Conservation (phyloP, 208 protist species). For the Angomonas deanei region DNA sequence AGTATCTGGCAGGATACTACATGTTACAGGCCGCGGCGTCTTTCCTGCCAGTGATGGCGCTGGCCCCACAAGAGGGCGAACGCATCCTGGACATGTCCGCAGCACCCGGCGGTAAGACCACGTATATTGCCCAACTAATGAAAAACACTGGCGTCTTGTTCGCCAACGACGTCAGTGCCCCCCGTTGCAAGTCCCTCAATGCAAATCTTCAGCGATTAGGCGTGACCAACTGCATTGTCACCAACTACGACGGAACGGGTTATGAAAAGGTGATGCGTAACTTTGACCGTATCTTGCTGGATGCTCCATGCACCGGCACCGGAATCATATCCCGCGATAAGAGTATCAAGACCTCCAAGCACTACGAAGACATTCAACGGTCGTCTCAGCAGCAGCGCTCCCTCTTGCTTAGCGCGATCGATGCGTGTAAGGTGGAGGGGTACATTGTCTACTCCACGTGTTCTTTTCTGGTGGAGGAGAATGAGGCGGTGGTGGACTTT, state of each 20-base stretch:
- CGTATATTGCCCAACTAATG: slow-evolving; percentile 97
- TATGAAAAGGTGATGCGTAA: slow-evolving; percentile 88
- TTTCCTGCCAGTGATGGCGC: slow-evolving; percentile 97
- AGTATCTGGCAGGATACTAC: slow-evolving; percentile 99
- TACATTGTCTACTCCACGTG: slow-evolving; percentile 99
- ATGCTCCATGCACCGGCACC: slow-evolving; percentile 98
- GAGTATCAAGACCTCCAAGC: slow-evolving; percentile 93
- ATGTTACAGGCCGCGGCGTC: slow-evolving; percentile 98
- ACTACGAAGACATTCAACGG: slow-evolving; percentile 88
- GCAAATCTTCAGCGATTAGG: slow-evolving; percentile 97
- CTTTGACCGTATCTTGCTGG: slow-evolving; percentile 93
- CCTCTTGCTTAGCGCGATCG: slow-evolving; percentile 97
- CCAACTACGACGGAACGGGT: slow-evolving; percentile 93
- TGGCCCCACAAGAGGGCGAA: slow-evolving; percentile 93
- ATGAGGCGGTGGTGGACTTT: slow-evolving; percentile 98
- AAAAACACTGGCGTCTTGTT: slow-evolving; percentile 98
- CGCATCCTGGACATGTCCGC: slow-evolving; percentile 98
- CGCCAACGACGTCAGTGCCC: slow-evolving; percentile 97
- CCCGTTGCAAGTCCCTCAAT: slow-evolving; percentile 93
- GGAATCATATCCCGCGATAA: slow-evolving; percentile 98
- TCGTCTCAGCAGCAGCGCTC: slow-evolving; percentile 94
- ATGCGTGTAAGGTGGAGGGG: slow-evolving; percentile 93
- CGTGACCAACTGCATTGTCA: slow-evolving; percentile 91
- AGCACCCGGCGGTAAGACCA: slow-evolving; percentile 99
- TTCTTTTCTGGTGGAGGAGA: slow-evolving; percentile 96